Evolutionary conservation across 2,329 filamentous ascomycete genomes (phyloP), one percentile per base, ranked within the genome.

Genomic region (Fusarium kyushuense): DNA sequence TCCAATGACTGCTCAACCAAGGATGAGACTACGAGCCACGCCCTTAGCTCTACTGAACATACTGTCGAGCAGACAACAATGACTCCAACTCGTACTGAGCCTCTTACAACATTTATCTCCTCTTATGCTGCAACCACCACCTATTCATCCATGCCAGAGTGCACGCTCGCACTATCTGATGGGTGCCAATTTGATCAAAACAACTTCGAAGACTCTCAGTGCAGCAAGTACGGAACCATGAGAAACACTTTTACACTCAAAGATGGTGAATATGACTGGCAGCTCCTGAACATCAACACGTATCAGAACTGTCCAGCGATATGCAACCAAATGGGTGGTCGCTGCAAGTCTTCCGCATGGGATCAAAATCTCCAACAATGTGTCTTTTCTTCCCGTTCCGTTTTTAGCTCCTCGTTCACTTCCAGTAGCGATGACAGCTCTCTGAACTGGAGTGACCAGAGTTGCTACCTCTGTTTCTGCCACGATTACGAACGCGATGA

Each of bases 141-240:
- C 0, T 43, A 57, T 14, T 51, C 62, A 2, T 27, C 19, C 4
- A 61, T 62, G 53, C 52, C 64, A 8, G 36, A 54, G 3, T 67
- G 64, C 4, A 67, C 64, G 0, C 64, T 67, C 12, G 64, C 64
- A 2, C 10, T 67, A 0, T 66, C 57, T 1, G 57, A 63, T 10
- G 64, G 64, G 3, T 66, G 64, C n/a, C 7, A 17, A 3, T 29
- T 45, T 1, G 46, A 54, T 8, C 45, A 32, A 1, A 45, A 58
- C 43, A 45, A 49, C 43, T 32, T 46, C 10, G 27, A 47, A 0
- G 19, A 33, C 16, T 12, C 23, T 14, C 40, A 49, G 13, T 66
- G 62, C 3, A 49, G 11, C 2, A 35, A 40, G 10, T 32, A 5
- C 0, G 64, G 62, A 13, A 40, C 27, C 1, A 52, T 66, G 1